A percentile compares a stretch with the other conserved stretches of the same genome.
Conservation (phyloP, 257 asterid species). For the Solanum bukasovii region DNA sequence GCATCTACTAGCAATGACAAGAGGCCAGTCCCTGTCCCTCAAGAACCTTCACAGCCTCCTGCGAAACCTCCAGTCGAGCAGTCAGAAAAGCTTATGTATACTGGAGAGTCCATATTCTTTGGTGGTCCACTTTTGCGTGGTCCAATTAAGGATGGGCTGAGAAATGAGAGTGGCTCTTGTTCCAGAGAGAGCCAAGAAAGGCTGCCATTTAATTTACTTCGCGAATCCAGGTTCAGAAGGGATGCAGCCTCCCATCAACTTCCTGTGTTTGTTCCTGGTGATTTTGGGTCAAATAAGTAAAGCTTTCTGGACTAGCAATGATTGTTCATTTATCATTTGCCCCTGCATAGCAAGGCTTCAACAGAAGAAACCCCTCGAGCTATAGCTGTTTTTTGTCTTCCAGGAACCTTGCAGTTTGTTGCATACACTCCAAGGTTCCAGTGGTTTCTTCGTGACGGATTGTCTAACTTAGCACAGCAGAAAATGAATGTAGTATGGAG, state of each 20-base stretch:
- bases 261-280: slow-evolving; percentile 78
- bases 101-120: slow-evolving; percentile 80
- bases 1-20: slow-evolving; percentile 29
- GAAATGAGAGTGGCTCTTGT: slow-evolving; percentile 33
- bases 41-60: slow-evolving; percentile 21
- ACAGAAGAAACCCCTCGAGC: slow-evolving; percentile 35
- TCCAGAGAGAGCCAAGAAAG: slow-evolving; percentile 42
- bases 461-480: not conserved
- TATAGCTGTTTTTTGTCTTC: slow-evolving; percentile 5
- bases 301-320: not conserved
- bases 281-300: slow-evolving; percentile 40
- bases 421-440: slow-evolving; percentile 29
- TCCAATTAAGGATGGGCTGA: slow-evolving; percentile 40
- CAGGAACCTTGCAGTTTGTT: slow-evolving; percentile 36
- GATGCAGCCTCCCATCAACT: slow-evolving; percentile 81
- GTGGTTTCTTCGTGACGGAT: slow-evolving; percentile 32
- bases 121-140: slow-evolving; percentile 88
- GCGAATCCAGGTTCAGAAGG: slow-evolving; percentile 63
- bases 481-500: not conserved
- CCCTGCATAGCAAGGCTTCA: not conserved
- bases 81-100: slow-evolving; percentile 61
- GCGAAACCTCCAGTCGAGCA: slow-evolving; percentile 30
- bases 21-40: slow-evolving; percentile 19
- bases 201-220: slow-evolving; percentile 25
- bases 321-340: not conserved